phyloP scores from a whole-genome alignment of 106 monocot species.

The Dendrobium chrysotoxum region DNA sequence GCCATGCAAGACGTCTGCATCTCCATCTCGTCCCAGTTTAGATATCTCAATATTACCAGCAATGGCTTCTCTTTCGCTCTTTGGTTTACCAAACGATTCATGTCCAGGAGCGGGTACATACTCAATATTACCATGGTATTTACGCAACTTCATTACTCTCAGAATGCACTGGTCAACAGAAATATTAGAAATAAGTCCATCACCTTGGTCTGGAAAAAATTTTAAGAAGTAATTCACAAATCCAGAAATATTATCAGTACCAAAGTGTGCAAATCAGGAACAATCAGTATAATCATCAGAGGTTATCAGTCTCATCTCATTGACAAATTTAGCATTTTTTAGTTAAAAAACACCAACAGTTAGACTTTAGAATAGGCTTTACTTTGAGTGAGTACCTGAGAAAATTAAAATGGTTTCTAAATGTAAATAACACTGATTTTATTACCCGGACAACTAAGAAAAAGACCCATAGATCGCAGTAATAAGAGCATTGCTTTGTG shows the following conservation, averaged over 20 bases:
- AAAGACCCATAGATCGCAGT: not conserved
- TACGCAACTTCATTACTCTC: slow-evolving; percentile 54
- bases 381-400: not conserved
- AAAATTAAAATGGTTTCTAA: not conserved
- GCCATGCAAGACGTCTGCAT: slow-evolving; percentile 12
- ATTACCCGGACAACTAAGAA: not conserved
- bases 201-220: not conserved
- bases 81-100: slow-evolving; percentile 43
- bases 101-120: slow-evolving; percentile 69
- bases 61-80: not conserved
- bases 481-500: not conserved
- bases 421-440: no score
- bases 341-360: no score
- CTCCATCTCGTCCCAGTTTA: not conserved
- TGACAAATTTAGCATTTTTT: no score
- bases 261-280: not conserved
- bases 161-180: slow-evolving; percentile 28
- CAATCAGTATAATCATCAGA: not conserved
- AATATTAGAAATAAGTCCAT: not conserved
- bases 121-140: slow-evolving; percentile 39
- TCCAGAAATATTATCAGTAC: not conserved
- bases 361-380: not conserved
- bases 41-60: not conserved
- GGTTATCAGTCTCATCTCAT: not conserved
- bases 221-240: not conserved